Base-by-base conservation (phyloP, 768 basidiomycete genomes). In the Pulveroboletus frians region DNA sequence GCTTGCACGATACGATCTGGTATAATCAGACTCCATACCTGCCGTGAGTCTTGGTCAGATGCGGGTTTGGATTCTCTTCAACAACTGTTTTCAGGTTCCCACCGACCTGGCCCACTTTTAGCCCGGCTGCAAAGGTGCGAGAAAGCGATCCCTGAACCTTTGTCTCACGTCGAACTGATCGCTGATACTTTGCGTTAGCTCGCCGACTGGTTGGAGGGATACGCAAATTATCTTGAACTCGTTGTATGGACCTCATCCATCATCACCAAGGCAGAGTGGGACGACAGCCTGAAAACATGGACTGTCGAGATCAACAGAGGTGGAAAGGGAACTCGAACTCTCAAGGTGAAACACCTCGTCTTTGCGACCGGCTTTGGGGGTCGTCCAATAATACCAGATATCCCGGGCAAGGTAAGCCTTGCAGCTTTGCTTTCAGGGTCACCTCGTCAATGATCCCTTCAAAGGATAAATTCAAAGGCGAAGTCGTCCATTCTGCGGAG, bases 171-270 rank as follows among this genome's bases (percentile, higher is more conserved):
- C 13, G 13, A 4, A 34, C 37, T 17, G 27, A 35, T 39, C 20
- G 27, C 7, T 41, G 8, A 52, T n/a, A 10, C 13, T 11, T 52
- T 30, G 11, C 6, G 23, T 10, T 43, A 81, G 78, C 71, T 86
- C n/a, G 84, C 77, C 2, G 78, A 80, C 52, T 86, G 81, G 79
- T 65, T 85, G 14, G 84, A 86, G 58, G 69, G 67, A 4, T 87
- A 85, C 51, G 82, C 78, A 0, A 70, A 77, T 4, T 60, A 72
- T 3, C 70, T 84, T 30, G 84, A 85, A 47, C 62, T 87, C 35
- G 77, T 83, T 49, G 75, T 82, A 9, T 85, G 83, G 85, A 79
- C 76, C 0, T 76, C 78, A 0, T 69, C 78, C 0, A 69, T 55
- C 14, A 69, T 80, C 17, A 62, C 55, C n/a, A 68, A 61, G 27